These are phyloP conservation scores for Rubroboletus satanas DNA, from an alignment of 768 basidiomycete species.

Conservation along the genomic window DNA sequence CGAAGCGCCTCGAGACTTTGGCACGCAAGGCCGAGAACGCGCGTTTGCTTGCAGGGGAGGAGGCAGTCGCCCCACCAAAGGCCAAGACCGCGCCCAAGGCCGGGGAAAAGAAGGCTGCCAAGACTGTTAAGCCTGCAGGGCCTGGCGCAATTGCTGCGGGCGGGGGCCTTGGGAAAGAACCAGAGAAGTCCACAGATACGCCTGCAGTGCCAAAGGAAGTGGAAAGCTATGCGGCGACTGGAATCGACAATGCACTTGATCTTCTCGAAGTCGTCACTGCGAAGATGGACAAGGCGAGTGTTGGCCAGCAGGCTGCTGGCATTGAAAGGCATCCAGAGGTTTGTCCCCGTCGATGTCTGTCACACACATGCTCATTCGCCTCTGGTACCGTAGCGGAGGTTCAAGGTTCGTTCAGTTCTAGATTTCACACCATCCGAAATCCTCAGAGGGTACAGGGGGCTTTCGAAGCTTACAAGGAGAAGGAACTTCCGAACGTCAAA, in stretches of 20 bases:
- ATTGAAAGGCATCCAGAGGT: conserved; percentile 94
- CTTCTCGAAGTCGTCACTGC: conserved; percentile 84
- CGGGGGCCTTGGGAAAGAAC: conserved; percentile 38
- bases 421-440: not conserved
- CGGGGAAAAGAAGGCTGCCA: conserved; percentile 50
- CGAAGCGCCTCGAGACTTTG: conserved; percentile 74
- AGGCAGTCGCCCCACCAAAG: conserved; percentile 55
- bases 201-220: conserved; percentile 34
- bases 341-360: conserved; percentile 21
- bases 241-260: conserved; percentile 88
- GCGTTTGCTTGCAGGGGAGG: conserved; percentile 84
- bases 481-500: conserved; percentile 74
- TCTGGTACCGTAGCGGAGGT: conserved; percentile 59
- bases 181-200: conserved; percentile 26
- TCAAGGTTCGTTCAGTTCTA: conserved; percentile 55
- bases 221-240: conserved; percentile 78
- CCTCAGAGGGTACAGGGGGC: conserved; percentile 50
- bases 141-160: conserved; percentile 85
- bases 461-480: conserved; percentile 88
- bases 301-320: conserved; percentile 81
- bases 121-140: conserved; percentile 62
- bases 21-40: conserved; percentile 87
- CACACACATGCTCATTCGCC: conserved; percentile 10
- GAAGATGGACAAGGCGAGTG: conserved; percentile 89
- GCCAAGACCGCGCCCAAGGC: conserved; percentile 64